Base-by-base conservation (phyloP, 768 basidiomycete species). In the Lentinula sp. region DNA sequence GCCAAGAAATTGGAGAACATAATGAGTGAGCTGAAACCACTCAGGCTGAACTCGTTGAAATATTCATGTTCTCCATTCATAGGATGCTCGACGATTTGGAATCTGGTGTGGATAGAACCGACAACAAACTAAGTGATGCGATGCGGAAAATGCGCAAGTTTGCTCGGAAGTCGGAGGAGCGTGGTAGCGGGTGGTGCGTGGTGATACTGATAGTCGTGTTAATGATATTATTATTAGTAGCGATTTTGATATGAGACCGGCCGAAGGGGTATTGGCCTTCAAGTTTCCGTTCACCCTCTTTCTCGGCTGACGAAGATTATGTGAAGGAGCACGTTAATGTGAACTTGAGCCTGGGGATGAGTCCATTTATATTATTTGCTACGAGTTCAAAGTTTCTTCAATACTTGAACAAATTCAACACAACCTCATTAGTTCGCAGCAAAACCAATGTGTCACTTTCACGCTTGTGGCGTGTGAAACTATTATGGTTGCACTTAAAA, bases 181-280 rank as follows among this genome's bases (percentile, higher is more conserved):
- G 87, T 45, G 89, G 89, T 63, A 93, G 91, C 39, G 90, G 91
- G 35, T 97, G 91, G 88, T 94, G 92, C 70, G 89, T 98, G 58
- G 79, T 86, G 35, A 84, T 95, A 59, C 79, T 98, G 34, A 91
- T 93, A 43, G 78, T 94, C 40, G 79, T 98, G 21, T 79, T 98
- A 1, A 76, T 86, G 72, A 78, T 87, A 32, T 78, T 98, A 21
- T 78, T 98, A 10, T 71, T 95, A 35, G 83, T 86, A 5, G 91
- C 94, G 48, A 89, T 98, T 37, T 75, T 97, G 49, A 70, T 93
- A 58, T 94, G 39, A 57, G 32, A 3, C 23, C 6, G 40, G 16
- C 18, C 15, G 13, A 16, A 10, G 37, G 37, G 37, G 13, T 39
- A 39, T 39, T 39, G 28, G 3, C 28, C 3, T 28, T 28, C 28